These are phyloP conservation scores for Rubroboletus satanas DNA, from an alignment of 768 basidiomycete species.

Conservation along the genomic window DNA sequence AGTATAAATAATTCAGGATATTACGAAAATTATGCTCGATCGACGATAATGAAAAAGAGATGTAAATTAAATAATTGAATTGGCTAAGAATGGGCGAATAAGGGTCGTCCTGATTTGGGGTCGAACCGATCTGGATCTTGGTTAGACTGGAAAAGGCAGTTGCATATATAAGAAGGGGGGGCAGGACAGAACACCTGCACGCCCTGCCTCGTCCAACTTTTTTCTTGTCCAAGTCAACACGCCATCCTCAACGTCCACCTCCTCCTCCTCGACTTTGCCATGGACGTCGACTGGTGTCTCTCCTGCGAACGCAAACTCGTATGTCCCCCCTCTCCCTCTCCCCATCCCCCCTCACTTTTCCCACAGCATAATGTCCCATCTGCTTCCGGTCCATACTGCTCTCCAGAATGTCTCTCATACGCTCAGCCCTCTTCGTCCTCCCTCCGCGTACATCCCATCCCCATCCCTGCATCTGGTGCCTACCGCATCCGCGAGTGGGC, in stretches of 20 bases:
- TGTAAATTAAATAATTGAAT: slow-evolving; percentile 35
- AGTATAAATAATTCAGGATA: slow-evolving; percentile 8
- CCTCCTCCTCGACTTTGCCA: slow-evolving; percentile 20
- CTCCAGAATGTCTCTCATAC: slow-evolving; percentile 38
- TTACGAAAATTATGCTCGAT: slow-evolving; percentile 28
- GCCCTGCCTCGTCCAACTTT: slow-evolving; percentile 18
- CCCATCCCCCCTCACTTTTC: background rate
- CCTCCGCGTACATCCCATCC: background rate
- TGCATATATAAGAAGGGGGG: slow-evolving; percentile 28
- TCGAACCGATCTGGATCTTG: slow-evolving; percentile 22
- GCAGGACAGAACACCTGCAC: slow-evolving; percentile 7
- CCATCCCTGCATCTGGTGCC: background rate
- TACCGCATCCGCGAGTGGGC: slow-evolving; percentile 30
- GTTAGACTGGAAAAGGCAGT: slow-evolving; percentile 19
- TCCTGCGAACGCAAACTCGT: slow-evolving; percentile 59
- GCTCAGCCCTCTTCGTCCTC: slow-evolving; percentile 38
- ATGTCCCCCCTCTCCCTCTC: slow-evolving; percentile 25
- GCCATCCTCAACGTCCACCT: background rate
- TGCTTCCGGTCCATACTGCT: slow-evolving; percentile 49
- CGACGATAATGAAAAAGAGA: slow-evolving; percentile 32
- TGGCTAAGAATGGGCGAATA: slow-evolving; percentile 12
- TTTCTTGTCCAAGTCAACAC: slow-evolving; percentile 6
- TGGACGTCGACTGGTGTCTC: slow-evolving; percentile 74
- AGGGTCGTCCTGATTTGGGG: slow-evolving; percentile 19
- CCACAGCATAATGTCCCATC: slow-evolving; percentile 27